Percentiles rank a stretch among this genome's conserved stretches.
Conservation (phyloP, 2,329 filamentous ascomycete genomes). For the Falciphora oryzae region DNA sequence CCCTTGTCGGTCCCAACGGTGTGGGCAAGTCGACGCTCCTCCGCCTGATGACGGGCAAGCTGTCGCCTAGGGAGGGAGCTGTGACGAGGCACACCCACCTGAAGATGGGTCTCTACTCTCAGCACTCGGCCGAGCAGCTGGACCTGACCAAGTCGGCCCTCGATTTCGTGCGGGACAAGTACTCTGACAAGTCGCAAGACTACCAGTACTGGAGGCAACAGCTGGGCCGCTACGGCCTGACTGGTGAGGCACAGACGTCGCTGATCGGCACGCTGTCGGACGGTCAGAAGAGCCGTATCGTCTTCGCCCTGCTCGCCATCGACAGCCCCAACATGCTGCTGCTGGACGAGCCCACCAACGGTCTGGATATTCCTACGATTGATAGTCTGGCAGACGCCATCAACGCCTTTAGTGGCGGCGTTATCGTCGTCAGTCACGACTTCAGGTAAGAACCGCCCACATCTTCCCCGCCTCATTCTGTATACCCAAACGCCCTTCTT, state of each 20-base stretch:
- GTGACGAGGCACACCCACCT: slow-evolving; percentile 94
- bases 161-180: slow-evolving; percentile 97
- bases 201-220: slow-evolving; percentile 99
- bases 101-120: slow-evolving; percentile 96
- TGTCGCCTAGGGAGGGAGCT: slow-evolving; percentile 73
- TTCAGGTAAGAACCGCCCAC: slow-evolving; percentile 69
- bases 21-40: slow-evolving; percentile 97
- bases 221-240: slow-evolving; percentile 89
- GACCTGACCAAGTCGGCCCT: slow-evolving; percentile 96
- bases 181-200: slow-evolving; percentile 81
- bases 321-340: slow-evolving; percentile 96
- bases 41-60: slow-evolving; percentile 92
- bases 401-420: slow-evolving; percentile 92
- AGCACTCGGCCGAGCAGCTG: slow-evolving; percentile 97
- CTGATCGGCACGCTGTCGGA: slow-evolving; percentile 98
- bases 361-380: slow-evolving; percentile 97
- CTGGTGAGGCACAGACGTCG: slow-evolving; percentile 89
- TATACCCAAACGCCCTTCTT: background rate
- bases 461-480: slow-evolving; percentile 7
- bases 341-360: slow-evolving; percentile 98
- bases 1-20: slow-evolving; percentile 96
- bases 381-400: slow-evolving; percentile 97
- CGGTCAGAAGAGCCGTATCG: slow-evolving; percentile 96
- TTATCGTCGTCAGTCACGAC: slow-evolving; percentile 97
- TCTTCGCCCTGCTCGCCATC: slow-evolving; percentile 93